Evolutionary conservation across 164 flowering plant genomes (phyloP), one percentile per base, ranked within the genome.

Genomic region (Aristolochia californica): DNA sequence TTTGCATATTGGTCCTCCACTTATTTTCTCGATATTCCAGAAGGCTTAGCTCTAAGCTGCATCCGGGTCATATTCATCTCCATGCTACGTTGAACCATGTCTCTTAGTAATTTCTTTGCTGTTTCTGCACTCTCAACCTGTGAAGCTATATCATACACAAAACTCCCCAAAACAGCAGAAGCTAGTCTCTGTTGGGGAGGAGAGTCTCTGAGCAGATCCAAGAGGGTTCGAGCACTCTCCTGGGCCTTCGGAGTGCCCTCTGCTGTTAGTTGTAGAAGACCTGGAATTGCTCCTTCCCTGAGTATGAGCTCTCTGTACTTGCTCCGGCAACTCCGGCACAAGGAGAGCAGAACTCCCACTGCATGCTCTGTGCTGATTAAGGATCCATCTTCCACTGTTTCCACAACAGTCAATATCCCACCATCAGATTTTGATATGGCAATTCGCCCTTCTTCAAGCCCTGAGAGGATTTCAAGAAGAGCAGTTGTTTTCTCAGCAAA

Each of bases 341-440:
- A 48, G 10, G 82, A 56, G 14, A 87, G 78, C 18, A 87, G 68
- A 49, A 73, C 75, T 57, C 87, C 89, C 58, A 83, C 89, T 9
- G 91, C 91, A 55, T 87, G 84, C 53, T 79, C 83, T 16, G 78
- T 76, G 79, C 95, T 87, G 43, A 67, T 48, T 5, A 75, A 70
- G 44, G 95, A 84, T 34, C 95, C 95, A 58, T 81, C 87, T 76
- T 87, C 95, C n/a, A 87, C 67, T 0, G 89, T 84, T 62, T 81
- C 88, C 2, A 87, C 89, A 43, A 87, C 44, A 21, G 84, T 77
- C 57, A 87, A 67, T 43, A 87, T 83, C 58, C 85, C 95, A 62
- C 76, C 77, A 30, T 76, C 69, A 2, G 56, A 62, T 47, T 70
- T 61, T 1, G 85, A 68, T 45, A 87, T 79, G n/a, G 81, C 84